A percentile compares a stretch with the other conserved stretches of the same genome.
Evolutionary conservation across 441 rosid genomes (phyloP).

Genomic region (Eruca vesicaria): DNA sequence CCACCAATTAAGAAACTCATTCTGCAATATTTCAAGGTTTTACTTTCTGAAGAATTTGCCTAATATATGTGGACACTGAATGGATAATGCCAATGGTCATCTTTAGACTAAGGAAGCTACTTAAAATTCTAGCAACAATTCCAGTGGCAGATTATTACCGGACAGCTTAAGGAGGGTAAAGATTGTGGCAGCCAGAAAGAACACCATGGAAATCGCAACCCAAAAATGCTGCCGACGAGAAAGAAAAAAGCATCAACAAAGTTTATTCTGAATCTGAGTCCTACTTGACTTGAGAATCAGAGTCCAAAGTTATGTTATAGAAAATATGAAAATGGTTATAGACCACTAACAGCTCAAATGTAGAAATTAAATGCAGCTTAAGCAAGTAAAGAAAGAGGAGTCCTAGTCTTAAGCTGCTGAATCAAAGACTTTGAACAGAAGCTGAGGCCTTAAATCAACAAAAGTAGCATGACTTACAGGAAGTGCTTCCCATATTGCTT

Average conservation of each 20-base stretch:
- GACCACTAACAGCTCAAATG: not conserved
- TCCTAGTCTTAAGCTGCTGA: not conserved
- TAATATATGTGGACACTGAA: not conserved
- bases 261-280: constrained; percentile 2
- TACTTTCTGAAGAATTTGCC: not conserved
- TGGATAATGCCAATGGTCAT: not conserved
- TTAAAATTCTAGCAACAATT: not conserved
- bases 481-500: constrained; percentile 97
- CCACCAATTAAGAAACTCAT: too few species aligned
- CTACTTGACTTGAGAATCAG: constrained; percentile 7
- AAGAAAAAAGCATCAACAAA: not conserved
- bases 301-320: not conserved
- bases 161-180: constrained; percentile 87
- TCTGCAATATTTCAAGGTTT: not conserved
- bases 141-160: constrained; percentile 51
- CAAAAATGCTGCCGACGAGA: constrained; percentile 77
- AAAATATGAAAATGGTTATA: not conserved
- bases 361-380: not conserved
- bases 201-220: constrained; percentile 98
- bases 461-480: constrained; percentile 64
- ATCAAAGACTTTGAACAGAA: not conserved
- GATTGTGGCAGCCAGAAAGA: constrained; percentile 87
- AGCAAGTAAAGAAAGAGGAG: constrained; percentile 1
- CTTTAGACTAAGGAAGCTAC: not conserved
- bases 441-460: not conserved